Conservation (phyloP, 2,329 filamentous ascomycete species). For the Eutypa lata region DNA sequence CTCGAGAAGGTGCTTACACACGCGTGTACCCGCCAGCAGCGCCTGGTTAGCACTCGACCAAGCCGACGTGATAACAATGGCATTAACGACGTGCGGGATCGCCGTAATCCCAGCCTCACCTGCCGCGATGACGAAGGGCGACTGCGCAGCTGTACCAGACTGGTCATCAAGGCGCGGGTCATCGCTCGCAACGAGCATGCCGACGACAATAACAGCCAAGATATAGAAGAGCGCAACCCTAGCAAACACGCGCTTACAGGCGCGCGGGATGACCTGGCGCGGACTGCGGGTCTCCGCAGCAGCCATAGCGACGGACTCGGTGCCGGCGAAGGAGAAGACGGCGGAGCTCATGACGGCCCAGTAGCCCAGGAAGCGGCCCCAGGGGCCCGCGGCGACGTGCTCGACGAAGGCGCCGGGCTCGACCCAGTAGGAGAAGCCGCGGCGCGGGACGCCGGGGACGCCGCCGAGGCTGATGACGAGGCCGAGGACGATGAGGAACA, state of each 20-base stretch:
- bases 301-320: constrained; percentile 52
- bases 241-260: constrained; percentile 58
- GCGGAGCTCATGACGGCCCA: constrained; percentile 47
- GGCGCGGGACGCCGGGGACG: constrained; percentile 52
- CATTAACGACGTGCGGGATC: constrained; percentile 72
- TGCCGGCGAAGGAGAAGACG: constrained; percentile 44
- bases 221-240: constrained; percentile 58
- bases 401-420: constrained; percentile 66
- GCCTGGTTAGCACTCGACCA: constrained; percentile 68
- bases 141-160: constrained; percentile 45
- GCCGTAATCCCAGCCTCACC: constrained; percentile 63
- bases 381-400: constrained; percentile 54
- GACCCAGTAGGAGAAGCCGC: constrained; percentile 69
- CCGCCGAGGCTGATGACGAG: constrained; percentile 62
- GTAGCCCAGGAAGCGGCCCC: constrained; percentile 62
- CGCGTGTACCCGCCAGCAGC: constrained; percentile 57
- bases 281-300: constrained; percentile 55
- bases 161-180: constrained; percentile 44
- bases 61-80: constrained; percentile 69
- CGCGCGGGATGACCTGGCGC: constrained; percentile 38
- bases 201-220: constrained; percentile 53
- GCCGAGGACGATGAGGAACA: constrained; percentile 60
- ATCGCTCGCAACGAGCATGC: constrained; percentile 56
- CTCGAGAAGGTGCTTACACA: too few species aligned
- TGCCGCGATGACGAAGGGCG: constrained; percentile 71